These are phyloP conservation scores for Chrysoporthe deuterocubensis DNA, from an alignment of 2,329 filamentous ascomycete species.

Conservation along the genomic window DNA sequence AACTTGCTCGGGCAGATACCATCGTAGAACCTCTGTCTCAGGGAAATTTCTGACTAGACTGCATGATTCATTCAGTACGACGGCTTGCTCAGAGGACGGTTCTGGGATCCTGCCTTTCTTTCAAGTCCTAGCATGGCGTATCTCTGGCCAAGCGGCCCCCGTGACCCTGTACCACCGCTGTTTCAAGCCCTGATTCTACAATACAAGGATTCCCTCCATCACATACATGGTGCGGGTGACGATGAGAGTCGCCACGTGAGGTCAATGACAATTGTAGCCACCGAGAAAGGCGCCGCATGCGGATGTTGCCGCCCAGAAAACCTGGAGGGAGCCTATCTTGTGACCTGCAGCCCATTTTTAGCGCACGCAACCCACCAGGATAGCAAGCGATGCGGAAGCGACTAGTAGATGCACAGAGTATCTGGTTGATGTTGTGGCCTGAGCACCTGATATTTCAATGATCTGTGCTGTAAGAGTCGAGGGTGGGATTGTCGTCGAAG, in stretches of 20 bases:
- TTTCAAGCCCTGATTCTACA: background rate
- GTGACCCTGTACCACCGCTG: background rate
- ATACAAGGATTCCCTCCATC: background rate
- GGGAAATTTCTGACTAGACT: background rate
- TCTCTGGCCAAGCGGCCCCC: background rate
- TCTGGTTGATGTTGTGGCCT: background rate
- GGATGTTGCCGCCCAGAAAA: background rate
- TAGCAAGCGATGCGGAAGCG: background rate
- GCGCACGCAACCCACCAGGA: background rate
- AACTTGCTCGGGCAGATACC: background rate
- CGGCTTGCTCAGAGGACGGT: background rate
- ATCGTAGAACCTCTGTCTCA: background rate
- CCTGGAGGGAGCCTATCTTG: background rate
- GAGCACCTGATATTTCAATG: slow-evolving; percentile 2
- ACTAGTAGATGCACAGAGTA: background rate
- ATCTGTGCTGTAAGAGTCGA: background rate
- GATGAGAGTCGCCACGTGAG: background rate
- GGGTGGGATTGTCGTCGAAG: background rate
- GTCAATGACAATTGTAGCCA: background rate
- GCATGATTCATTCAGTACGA: background rate
- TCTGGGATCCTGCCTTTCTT: background rate
- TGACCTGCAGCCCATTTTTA: background rate
- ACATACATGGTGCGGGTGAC: background rate
- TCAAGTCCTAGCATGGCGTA: background rate
- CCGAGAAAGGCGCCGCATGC: background rate